phyloP scores from a whole-genome alignment of 352 stramenopile genomes.

The Phytophthora ramorum region DNA sequence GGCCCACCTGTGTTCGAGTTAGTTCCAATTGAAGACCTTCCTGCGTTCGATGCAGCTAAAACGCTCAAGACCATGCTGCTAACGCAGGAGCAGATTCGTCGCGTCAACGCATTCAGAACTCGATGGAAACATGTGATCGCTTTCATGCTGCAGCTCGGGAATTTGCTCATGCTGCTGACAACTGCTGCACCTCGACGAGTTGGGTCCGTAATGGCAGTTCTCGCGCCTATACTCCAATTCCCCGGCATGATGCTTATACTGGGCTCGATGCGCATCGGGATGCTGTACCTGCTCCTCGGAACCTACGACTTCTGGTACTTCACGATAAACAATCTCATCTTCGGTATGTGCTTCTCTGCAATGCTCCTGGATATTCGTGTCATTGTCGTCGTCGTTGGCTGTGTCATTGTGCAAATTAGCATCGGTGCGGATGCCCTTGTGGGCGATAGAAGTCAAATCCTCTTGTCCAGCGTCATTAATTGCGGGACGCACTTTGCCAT shows the following conservation, averaged over 20 bases:
- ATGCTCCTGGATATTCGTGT: constrained; percentile 32
- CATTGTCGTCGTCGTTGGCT: constrained; percentile 23
- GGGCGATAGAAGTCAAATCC: constrained; percentile 25
- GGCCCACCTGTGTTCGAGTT: constrained; percentile 20
- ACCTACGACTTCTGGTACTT: constrained; percentile 49
- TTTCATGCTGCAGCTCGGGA: constrained; percentile 24
- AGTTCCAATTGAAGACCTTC: constrained; percentile 19
- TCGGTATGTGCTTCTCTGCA: constrained; percentile 24
- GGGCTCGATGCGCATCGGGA: constrained; percentile 31
- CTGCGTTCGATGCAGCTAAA: constrained; percentile 33
- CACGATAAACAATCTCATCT: constrained; percentile 39
- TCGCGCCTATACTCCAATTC: constrained; percentile 30
- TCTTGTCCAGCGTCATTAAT: constrained; percentile 28
- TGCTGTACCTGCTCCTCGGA: constrained; percentile 31
- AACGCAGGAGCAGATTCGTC: constrained; percentile 10
- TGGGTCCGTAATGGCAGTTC: constrained; percentile 21
- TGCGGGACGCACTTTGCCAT: constrained; percentile 19
- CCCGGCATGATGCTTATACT: constrained; percentile 34
- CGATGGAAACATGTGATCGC: constrained; percentile 18
- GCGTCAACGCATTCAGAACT: constrained; percentile 22
- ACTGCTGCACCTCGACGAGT: constrained; percentile 6
- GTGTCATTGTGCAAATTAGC: constrained; percentile 36
- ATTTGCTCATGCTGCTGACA: constrained; percentile 30
- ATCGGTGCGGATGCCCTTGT: constrained; percentile 36
- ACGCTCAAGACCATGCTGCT: constrained; percentile 38